Base-by-base conservation (phyloP, 345 rosid species). In the Salix viminalis region DNA sequence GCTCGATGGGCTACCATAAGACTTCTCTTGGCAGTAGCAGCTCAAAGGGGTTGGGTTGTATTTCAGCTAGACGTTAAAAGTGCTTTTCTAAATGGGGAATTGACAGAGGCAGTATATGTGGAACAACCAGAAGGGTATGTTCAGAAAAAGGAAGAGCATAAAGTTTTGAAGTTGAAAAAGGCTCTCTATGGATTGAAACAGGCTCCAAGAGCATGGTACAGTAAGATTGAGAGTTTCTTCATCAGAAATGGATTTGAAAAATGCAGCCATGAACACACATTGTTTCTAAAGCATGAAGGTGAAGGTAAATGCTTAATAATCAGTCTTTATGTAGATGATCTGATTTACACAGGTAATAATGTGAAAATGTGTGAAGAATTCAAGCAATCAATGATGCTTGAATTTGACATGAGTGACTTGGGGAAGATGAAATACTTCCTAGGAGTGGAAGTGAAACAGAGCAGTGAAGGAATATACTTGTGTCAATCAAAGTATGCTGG, bases 11-110 rank as follows among this genome's bases (percentile, higher is more conserved):
- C 19, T n/a, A 52, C 60, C 23, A 52, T 52, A 19, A 19, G 60
- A 7, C 8, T 52, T 0, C 19, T 52, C 60, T 19, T 19, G 11
- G 60, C 60, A 6, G 0, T 52, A 19, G 23, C 4, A 7, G 1
- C 10, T 0, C n/a, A 50, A 0, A 50, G 18, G 6, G 10, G 1
- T 6, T 7, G 1, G 1, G 19, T 0, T 19, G 60, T 37, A 6
- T 37, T 37, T 5, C 7, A 37, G 39, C 39, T 37, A 1, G 39
- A 37, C 1, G 8, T 37, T 7, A 6, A 37, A 7, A 37, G 39
- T 37, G 39, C 9, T 6, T 37, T 37, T 37, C 39, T 37, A 6
- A 6, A 37, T 37, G 9, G 9, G 2, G 9, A 37, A 37, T 37
- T 37, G 8, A 5, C 7, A 1, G 39, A 37, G 7, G 9, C 39